These are phyloP conservation scores for Tolypocladium endophyticum DNA, from an alignment of 2,329 filamentous ascomycete genomes.

Conservation along the genomic window DNA sequence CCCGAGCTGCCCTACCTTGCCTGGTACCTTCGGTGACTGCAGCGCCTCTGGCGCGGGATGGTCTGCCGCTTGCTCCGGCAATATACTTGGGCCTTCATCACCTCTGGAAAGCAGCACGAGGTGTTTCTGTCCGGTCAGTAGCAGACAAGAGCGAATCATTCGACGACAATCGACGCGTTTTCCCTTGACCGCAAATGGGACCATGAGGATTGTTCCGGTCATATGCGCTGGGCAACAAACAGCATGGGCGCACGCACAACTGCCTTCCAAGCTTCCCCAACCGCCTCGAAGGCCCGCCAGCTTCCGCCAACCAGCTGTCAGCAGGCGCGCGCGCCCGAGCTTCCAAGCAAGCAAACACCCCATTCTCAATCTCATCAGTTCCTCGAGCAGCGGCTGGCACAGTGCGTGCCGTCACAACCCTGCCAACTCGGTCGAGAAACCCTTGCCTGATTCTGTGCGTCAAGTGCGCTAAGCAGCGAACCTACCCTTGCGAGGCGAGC, in stretches of 20 bases:
- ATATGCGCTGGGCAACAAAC: not conserved
- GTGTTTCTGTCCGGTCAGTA: not conserved
- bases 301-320: not conserved
- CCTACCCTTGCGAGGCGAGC: not conserved
- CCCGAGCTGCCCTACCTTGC: not conserved
- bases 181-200: too few relatives aligned
- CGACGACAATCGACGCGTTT: too few relatives aligned
- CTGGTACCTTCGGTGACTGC: not conserved
- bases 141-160: not conserved
- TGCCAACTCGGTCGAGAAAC: not conserved
- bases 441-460: not conserved
- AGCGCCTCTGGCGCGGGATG: not conserved
- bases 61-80: not conserved
- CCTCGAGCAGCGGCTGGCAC: not conserved
- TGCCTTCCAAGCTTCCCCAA: not conserved
- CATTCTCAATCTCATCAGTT: not conserved
- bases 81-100: not conserved
- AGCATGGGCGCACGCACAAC: not conserved
- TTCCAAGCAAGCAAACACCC: not conserved
- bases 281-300: not conserved
- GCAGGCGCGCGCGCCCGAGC: not conserved
- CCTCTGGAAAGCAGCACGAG: not conserved
- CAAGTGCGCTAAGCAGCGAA: not conserved
- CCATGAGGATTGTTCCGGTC: not conserved
- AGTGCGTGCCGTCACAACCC: not conserved